Conservation (phyloP, 75 land plant species). For the Larix kaempferi region DNA sequence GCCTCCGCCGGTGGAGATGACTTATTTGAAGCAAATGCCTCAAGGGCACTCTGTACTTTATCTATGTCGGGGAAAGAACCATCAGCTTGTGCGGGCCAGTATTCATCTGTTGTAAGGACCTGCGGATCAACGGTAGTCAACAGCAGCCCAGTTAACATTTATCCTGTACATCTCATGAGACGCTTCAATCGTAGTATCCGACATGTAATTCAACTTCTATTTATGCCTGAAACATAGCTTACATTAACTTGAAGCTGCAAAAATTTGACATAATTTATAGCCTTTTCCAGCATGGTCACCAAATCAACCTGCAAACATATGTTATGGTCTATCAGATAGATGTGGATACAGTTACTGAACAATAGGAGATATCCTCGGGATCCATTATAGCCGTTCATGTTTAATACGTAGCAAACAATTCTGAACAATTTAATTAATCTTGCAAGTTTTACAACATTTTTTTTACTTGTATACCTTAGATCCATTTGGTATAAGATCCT, state of each 20-base stretch:
- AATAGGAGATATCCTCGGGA: not conserved
- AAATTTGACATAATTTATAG: slow-evolving; percentile 45
- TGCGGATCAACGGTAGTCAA: not conserved
- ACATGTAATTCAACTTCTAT: not conserved
- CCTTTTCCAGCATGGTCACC: slow-evolving; percentile 93
- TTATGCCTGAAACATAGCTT: not conserved
- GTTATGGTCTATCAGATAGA: too few relatives aligned
- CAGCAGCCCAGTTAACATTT: not conserved
- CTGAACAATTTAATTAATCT: not conserved
- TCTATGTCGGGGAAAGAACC: slow-evolving; percentile 44
- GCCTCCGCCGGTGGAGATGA: not conserved
- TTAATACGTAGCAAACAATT: not conserved
- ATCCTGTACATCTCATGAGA: not conserved
- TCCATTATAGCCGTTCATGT: not conserved
- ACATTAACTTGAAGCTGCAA: slow-evolving; percentile 89
- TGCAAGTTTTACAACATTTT: not conserved
- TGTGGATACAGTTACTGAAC: too few relatives aligned
- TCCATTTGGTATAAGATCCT: slow-evolving; percentile 87
- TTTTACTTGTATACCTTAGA: slow-evolving; percentile 47
- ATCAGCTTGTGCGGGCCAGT: slow-evolving; percentile 65
- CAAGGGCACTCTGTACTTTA: slow-evolving; percentile 63
- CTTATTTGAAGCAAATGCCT: slow-evolving; percentile 15
- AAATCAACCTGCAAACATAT: slow-evolving; percentile 55
- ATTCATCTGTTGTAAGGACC: slow-evolving; percentile 80
- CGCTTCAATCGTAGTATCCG: not conserved